These are phyloP conservation scores for Phytopythium vexans DNA, from an alignment of 352 stramenopile species.

Conservation along the genomic window DNA sequence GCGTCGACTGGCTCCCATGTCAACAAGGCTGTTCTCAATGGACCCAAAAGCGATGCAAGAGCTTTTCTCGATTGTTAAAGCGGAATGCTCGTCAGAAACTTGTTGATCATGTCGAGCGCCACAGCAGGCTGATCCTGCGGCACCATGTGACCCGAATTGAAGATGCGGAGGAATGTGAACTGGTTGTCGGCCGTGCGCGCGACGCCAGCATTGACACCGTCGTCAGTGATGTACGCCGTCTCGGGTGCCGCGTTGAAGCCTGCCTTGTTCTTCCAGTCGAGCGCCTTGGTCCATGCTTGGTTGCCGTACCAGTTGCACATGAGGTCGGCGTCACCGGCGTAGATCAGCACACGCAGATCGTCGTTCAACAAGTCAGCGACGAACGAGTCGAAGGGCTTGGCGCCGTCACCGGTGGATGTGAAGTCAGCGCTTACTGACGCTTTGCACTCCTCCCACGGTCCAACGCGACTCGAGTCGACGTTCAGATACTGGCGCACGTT, in stretches of 20 bases:
- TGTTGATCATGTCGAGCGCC: conserved; percentile 53
- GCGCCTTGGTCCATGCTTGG: conserved; percentile 84
- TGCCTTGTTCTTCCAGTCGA: conserved; percentile 86
- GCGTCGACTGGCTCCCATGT: no score
- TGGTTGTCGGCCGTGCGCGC: conserved; percentile 33
- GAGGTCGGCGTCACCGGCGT: conserved; percentile 94
- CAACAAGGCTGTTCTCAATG: no score
- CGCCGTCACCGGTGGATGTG: conserved; percentile 75
- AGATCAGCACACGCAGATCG: conserved; percentile 86
- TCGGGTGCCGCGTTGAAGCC: conserved; percentile 62
- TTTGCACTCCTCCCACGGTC: conserved; percentile 84
- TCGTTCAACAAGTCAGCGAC: conserved; percentile 84
- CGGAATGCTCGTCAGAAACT: conserved; percentile 57
- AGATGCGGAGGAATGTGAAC: conserved; percentile 51
- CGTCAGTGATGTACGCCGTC: conserved; percentile 20
- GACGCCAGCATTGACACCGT: conserved; percentile 6
- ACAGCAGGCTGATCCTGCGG: conserved; percentile 46
- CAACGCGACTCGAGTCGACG: conserved; percentile 9
- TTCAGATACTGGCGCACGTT: conserved; percentile 13
- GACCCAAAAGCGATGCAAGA: no score
- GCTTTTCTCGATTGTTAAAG: no score
- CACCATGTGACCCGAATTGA: conserved; percentile 57
- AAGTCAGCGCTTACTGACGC: conserved; percentile 87
- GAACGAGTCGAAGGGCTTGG: conserved; percentile 86
- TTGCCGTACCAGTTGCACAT: conserved; percentile 97